Base-by-base conservation (phyloP, 1,284 basidiomycete species). In the Naganishia albida region DNA sequence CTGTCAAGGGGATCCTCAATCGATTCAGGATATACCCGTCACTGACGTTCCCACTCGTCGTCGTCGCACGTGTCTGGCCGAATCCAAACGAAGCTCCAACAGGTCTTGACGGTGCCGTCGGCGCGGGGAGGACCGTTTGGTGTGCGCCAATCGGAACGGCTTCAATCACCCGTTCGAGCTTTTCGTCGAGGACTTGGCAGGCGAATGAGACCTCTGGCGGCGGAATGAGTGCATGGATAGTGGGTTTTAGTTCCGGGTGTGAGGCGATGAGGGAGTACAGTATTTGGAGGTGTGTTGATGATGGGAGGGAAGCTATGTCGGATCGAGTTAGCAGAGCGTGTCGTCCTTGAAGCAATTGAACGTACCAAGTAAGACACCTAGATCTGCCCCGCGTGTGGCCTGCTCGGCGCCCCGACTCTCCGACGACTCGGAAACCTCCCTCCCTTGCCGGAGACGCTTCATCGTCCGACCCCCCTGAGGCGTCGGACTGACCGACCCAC, bases 11-110 rank as follows among this genome's bases (percentile, higher is more conserved):
- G 13, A 48, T 40, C 30, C 56, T 30, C 7, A 60, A 30, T 1
- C 56, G 56, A 49, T 60, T 60, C 18, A 60, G 34, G 34, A 60
- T 20, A 30, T 60, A 60, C 20, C 56, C 56, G 38, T 60, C 56
- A 18, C 40, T 44, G 20, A 60, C 56, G 7, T 44, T 50, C 3
- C 56, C 55, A 7, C 23, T 28, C 43, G 40, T 28, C 15, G 16
- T 40, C 39, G 54, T 56, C n/a, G 23, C 2, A 12, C 8, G 10
- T 42, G 42, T 20, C 23, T 7, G n/a, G 13, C 56, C 56, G 38
- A 40, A 60, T 3, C 56, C 56, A 50, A 50, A 60, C 15, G 16
- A 20, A 7, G 56, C 56, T 7, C 46, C 20, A 25, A 25, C 18
- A 4, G 48, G 23, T 20, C 48, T 13, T 15, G 13, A 12, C 28